Conservation (phyloP, 2,329 filamentous ascomycete species). For the Colletotrichum sp. region DNA sequence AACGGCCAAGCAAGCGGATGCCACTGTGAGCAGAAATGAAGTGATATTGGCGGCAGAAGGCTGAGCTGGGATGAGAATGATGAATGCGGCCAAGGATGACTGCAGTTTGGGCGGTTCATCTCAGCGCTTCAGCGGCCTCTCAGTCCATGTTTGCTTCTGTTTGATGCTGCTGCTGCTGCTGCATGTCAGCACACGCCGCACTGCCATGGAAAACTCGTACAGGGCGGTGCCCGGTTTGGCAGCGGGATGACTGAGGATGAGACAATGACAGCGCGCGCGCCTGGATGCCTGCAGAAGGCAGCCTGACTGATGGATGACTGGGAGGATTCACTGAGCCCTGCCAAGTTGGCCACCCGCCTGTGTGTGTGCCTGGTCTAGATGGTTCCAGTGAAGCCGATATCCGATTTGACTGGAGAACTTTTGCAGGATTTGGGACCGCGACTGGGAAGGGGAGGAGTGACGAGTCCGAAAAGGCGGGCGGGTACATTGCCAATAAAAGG, state of each 20-base stretch:
- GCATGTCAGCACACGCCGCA: not conserved
- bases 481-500: not conserved
- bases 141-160: not conserved
- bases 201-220: not conserved
- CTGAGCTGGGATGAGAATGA: not conserved
- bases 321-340: not conserved
- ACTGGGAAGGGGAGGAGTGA: not conserved
- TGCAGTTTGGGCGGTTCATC: not conserved
- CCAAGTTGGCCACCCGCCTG: not conserved
- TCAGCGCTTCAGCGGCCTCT: not conserved
- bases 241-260: not conserved
- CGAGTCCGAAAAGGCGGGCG: not conserved
- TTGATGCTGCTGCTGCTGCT: not conserved
- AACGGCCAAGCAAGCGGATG: not conserved
- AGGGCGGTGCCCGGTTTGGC: not conserved
- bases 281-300: not conserved
- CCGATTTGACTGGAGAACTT: slow-evolving; percentile 7
- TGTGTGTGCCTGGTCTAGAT: not conserved
- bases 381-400: not conserved
- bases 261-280: not conserved
- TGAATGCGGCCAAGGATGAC: not conserved
- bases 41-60: not conserved
- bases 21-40: not conserved
- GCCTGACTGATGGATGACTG: not conserved
- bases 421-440: not conserved